These are phyloP conservation scores for Aspergillus glaucus DNA, from an alignment of 2,329 filamentous ascomycete genomes.

Conservation along the genomic window DNA sequence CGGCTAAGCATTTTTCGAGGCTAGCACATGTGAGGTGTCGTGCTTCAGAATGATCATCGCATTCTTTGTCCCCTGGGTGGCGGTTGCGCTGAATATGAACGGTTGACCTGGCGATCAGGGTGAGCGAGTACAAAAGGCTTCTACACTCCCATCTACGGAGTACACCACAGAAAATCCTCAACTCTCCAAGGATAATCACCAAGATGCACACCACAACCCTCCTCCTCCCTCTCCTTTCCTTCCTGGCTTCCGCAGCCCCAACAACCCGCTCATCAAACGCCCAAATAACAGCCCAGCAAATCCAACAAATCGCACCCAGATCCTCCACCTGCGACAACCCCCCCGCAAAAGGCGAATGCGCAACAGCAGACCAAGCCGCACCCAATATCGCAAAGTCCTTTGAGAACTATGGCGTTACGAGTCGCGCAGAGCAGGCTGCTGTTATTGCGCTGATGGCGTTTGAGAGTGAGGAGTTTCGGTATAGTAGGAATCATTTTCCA, in stretches of 20 bases:
- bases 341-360: conserved; percentile 53
- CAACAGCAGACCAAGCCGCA: conserved; percentile 57
- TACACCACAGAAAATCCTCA: background rate
- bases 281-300: conserved; percentile 22
- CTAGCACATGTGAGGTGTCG: too few species aligned
- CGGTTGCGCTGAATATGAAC: too few species aligned
- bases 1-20: too few species aligned
- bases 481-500: conserved; percentile 61
- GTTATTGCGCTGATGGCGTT: conserved; percentile 64
- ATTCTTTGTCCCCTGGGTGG: too few species aligned
- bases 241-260: conserved; percentile 9
- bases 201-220: background rate
- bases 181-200: background rate
- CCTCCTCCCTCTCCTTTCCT: conserved; percentile 10
- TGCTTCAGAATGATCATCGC: too few species aligned
- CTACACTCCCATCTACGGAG: background rate
- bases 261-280: background rate
- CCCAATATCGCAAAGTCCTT: conserved; percentile 53
- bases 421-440: conserved; percentile 59
- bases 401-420: conserved; percentile 49
- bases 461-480: conserved; percentile 65
- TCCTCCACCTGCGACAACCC: conserved; percentile 49
- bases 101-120: too few species aligned
- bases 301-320: conserved; percentile 48
- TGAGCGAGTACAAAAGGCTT: background rate